Base-by-base conservation (phyloP, 371 early-diverging fungal species). In the Homolaphlyctis polyrhiza region DNA sequence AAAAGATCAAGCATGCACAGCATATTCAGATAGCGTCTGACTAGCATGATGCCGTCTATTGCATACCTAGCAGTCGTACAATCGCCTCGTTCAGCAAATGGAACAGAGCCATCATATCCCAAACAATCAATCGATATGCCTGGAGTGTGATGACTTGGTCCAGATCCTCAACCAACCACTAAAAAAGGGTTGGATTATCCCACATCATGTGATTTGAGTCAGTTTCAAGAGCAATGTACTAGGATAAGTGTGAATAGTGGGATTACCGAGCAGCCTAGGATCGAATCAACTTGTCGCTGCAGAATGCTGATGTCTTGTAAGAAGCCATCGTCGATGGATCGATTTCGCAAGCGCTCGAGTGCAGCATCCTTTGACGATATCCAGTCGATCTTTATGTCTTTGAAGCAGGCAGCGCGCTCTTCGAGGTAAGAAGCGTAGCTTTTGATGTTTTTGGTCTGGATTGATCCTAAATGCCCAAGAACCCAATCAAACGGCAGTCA, bases 11-110 rank as follows among this genome's bases (percentile, higher is more conserved):
- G 16, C n/a, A 33, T n/a, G 49, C 54, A 57, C 5, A 35, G n/a
- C 33, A 45, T 25, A 65, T 59, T 25, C 18, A 35, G 29, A 35
- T n/a, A 60, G n/a, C n/a, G n/a, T n/a, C n/a, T n/a, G n/a, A n/a
- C n/a, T n/a, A n/a, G n/a, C n/a, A n/a, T n/a, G n/a, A n/a, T n/a
- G 30, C 27, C 36, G 3, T 21, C 5, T 27, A 16, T 3, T 13
- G 64, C 72, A 52, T 77, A 88, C 91, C 85, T 52, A 96, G 80
- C 62, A 95, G 89, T 63, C 91, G 89, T 61, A 96, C 91, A 34
- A 94, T 91, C 21, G 90, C 93, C 71, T 93, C 93, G 71, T 95
- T 97, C 74, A 93, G 78, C 1, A 90, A 83, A 71, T 91, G 91
- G 73, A 93, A 95, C 23, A 95, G 78, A 13, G 82, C 80, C 55